These are phyloP conservation scores for Lodderomyces metapsilosis DNA, from an alignment of 1,139 yeast genomes.

Conservation along the genomic window DNA sequence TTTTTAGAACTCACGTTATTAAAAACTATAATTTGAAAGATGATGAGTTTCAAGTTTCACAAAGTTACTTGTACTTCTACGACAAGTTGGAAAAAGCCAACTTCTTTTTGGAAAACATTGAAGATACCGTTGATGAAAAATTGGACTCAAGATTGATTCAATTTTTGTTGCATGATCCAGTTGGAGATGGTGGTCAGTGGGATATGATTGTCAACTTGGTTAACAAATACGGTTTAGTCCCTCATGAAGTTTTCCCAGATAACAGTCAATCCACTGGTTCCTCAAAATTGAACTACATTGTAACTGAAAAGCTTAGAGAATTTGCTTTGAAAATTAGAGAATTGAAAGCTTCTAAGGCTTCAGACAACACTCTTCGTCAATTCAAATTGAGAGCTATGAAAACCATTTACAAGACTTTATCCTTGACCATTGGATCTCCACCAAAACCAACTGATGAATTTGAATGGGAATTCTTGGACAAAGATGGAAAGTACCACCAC, in stretches of 20 bases:
- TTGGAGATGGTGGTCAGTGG: conserved; percentile 84
- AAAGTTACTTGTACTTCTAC: conserved; percentile 38
- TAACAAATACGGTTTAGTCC: conserved; percentile 76
- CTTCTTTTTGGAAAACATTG: conserved; percentile 70
- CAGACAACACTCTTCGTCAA: conserved; percentile 19
- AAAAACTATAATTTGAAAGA: conserved; percentile 62
- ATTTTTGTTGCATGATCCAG: conserved; percentile 60
- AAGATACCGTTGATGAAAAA: conserved; percentile 60
- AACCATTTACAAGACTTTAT: conserved; percentile 60
- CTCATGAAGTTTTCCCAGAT: conserved; percentile 71
- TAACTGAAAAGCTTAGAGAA: conserved; percentile 71
- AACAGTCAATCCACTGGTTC: conserved; percentile 62
- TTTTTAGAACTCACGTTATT: conserved; percentile 63
- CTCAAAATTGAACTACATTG: conserved; percentile 54
- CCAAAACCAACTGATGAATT: conserved; percentile 68
- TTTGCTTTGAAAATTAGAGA: conserved; percentile 66
- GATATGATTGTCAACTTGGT: conserved; percentile 75
- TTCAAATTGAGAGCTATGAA: conserved; percentile 53
- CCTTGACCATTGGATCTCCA: conserved; percentile 72
- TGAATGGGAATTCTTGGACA: conserved; percentile 73
- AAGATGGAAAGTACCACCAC: conserved; percentile 59
- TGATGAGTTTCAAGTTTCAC: conserved; percentile 64
- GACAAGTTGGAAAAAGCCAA: conserved; percentile 52
- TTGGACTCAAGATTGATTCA: conserved; percentile 69
- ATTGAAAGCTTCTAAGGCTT: conserved; percentile 29